Evolutionary conservation across 192 early-diverging fungal genomes (phyloP).

Genomic region (Haplosporangium gracile): DNA sequence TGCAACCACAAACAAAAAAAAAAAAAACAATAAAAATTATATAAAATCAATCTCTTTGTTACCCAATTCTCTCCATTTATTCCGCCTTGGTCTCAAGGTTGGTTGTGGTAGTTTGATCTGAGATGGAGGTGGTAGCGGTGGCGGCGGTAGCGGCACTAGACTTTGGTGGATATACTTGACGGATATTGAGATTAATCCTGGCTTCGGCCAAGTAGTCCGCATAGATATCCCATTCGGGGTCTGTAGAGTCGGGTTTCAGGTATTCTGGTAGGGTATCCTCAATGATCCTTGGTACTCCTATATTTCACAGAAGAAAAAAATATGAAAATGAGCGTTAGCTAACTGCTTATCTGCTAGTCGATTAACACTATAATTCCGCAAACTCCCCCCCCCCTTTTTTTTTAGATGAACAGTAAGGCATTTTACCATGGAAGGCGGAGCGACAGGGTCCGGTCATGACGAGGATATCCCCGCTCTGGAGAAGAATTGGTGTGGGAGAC

Average conservation of each 20-base stretch:
- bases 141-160: background rate
- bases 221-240: conserved; percentile 76
- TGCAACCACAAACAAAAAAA: background rate
- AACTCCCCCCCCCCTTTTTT: no score
- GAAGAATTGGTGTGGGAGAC: conserved; percentile 75
- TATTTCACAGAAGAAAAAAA: conserved; percentile 4
- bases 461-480: conserved; percentile 89
- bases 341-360: background rate
- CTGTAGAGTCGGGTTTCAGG: conserved; percentile 61
- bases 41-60: no score
- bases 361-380: background rate
- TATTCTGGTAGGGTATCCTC: conserved; percentile 77
- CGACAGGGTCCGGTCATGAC: conserved; percentile 89
- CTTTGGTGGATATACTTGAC: conserved; percentile 76
- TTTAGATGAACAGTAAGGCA: no score
- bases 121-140: no score
- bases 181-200: conserved; percentile 93
- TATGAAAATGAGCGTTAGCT: background rate
- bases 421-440: conserved; percentile 82
- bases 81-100: no score
- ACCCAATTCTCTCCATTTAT: no score
- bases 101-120: no score
- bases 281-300: conserved; percentile 84
- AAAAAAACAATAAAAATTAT: background rate
- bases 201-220: conserved; percentile 75